Evolutionary conservation across 352 stramenopile species (phyloP).

Genomic region (Phytophthora sojae): DNA sequence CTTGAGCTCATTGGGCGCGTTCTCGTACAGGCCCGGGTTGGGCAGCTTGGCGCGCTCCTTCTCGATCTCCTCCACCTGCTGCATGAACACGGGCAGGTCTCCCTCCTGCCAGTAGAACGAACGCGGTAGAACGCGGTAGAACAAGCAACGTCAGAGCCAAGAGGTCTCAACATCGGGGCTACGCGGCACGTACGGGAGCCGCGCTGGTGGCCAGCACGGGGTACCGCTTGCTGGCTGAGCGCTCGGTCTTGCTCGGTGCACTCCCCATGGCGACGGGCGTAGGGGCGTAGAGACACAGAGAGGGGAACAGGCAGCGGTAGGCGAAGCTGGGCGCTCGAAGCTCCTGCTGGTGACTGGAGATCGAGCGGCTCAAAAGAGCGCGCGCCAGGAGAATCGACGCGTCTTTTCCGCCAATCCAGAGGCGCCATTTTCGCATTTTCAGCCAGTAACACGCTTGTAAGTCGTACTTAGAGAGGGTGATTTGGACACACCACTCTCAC

Average conservation of each 20-base stretch:
- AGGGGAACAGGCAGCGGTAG: constrained; percentile 22
- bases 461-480: constrained; percentile 24
- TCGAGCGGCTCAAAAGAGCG: constrained; percentile 33
- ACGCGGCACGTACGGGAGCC: constrained; percentile 53
- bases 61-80: constrained; percentile 86
- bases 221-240: constrained; percentile 37
- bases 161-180: not conserved
- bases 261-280: constrained; percentile 55
- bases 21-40: constrained; percentile 88
- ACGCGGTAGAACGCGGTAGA: not conserved
- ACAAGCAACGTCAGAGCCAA: not conserved
- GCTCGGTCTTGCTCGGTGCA: constrained; percentile 47
- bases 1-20: constrained; percentile 87
- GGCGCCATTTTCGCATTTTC: not conserved
- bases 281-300: constrained; percentile 10
- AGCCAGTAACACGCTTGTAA: not conserved
- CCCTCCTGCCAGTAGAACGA: constrained; percentile 25
- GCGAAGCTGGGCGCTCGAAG: constrained; percentile 6
- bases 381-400: constrained; percentile 6
- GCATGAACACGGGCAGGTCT: constrained; percentile 80
- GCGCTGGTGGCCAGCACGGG: constrained; percentile 77
- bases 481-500: constrained; percentile 20
- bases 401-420: constrained; percentile 25
- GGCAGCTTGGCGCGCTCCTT: constrained; percentile 71
- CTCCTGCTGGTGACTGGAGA: constrained; percentile 39